Base-by-base conservation (phyloP, 2,329 filamentous ascomycete species). In the Falciphora oryzae region DNA sequence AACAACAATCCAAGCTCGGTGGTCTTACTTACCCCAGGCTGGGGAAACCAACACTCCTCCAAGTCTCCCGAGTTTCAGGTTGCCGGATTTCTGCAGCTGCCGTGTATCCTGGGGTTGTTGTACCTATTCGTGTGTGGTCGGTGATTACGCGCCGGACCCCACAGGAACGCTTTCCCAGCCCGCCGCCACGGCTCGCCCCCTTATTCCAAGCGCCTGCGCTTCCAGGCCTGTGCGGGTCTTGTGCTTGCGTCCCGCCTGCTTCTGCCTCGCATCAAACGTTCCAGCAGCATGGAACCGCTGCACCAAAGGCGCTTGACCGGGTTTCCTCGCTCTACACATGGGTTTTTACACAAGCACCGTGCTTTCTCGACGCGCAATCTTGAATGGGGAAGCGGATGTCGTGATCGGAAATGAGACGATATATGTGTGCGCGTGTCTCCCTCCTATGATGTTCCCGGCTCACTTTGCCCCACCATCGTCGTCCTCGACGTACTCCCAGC, bases 401-500 rank as follows among this genome's bases (percentile, higher is more conserved):
- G 6, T n/a, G 18, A n/a, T 53, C 44, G 18, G 44, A 53, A 11
- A n/a, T n/a, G 22, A n/a, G 44, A 11, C 7, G 44, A n/a, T 53
- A 22, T 8, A 10, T 59, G 56, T 22, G 18, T 16, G 16, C 3
- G 25, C 59, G 35, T 27, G 4, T 4, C 18, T 50, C 31, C 53
- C 58, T 32, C 2, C 31, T 50, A 25, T 53, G 72, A 77, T 77
- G 65, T 77, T 77, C 18, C 13, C 18, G 22, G 22, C 44, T 53
- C 44, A 53, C 22, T 53, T 53, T 18, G 44, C 77, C 14, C 78
- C 76, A 27, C 78, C 71, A 31, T 78, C 76, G 50, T 85, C 81
- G n/a, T 88, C 85, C 67, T 85, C 83, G 65, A 88, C 86, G 68
- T 82, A 76, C 73, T 80, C 67, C 38, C 77, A 70, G 2, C 13